Base-by-base conservation (phyloP, 352 stramenopile species). In the Pythium sp. region DNA sequence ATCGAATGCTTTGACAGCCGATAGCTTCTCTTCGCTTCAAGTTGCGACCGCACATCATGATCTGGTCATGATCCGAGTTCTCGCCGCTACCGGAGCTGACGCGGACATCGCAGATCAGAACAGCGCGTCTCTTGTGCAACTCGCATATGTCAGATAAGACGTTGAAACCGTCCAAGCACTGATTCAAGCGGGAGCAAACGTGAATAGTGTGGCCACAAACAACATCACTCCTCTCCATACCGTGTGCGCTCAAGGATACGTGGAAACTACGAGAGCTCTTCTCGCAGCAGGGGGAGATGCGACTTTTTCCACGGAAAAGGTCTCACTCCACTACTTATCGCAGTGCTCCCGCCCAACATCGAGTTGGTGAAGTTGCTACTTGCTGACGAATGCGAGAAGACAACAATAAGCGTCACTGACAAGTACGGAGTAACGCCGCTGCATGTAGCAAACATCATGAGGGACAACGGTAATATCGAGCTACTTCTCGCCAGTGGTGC, bases 401-500 rank as follows among this genome's bases (percentile, higher is more conserved):
- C 32, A 9, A 9, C 32, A 0, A 36, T 9, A 36, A 36, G 32
- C 32, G 32, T 36, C 32, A 3, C 32, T 9, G 32, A 36, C 32
- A 36, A 36, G 32, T 36, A 9, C 32, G 32, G 32, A 36, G 32
- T 36, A 36, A 36, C 32, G 9, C 32, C 32, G 32, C 32, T 36
- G 32, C 32, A 36, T 36, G 4, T 36, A 3, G 32, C 32, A 36
- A 36, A 3, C 32, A 36, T 36, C 9, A 9, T 3, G 32, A 36
- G 32, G 32, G 32, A 36, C 32, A 6, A 36, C 4, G 26, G 20
- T 14, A 26, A 46, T 8, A 22, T 65, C 41, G 22, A 55, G 30
- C n/a, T 36, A 26, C 59, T 65, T 26, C 43, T 65, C 26, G 59
- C 12, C 20, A 34, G 5, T n/a, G 59, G 59, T 20, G 43, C 43